Evolutionary conservation across 768 basidiomycete species (phyloP).

Genomic region (Suillus bovinus): DNA sequence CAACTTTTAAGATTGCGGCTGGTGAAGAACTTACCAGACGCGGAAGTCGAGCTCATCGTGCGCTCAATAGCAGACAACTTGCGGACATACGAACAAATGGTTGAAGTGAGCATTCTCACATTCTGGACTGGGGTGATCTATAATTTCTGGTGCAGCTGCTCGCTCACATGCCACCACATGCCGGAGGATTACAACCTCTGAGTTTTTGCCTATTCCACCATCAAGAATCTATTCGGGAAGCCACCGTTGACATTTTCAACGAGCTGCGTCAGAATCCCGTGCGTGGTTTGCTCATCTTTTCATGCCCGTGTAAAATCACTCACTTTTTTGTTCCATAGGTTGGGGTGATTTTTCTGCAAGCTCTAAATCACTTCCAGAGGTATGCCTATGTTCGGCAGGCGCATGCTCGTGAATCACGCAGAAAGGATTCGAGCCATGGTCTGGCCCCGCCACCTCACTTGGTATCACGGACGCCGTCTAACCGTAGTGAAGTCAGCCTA

Average conservation of each 20-base stretch:
- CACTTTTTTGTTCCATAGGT: slow-evolving; percentile 46
- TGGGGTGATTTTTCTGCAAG: slow-evolving; percentile 73
- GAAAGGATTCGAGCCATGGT: slow-evolving; percentile 34
- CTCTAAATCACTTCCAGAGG: slow-evolving; percentile 86
- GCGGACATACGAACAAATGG: slow-evolving; percentile 82
- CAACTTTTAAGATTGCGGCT: slow-evolving; percentile 82
- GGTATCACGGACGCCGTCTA: slow-evolving; percentile 43
- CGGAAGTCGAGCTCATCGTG: slow-evolving; percentile 77
- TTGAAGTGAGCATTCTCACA: slow-evolving; percentile 59
- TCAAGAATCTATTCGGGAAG: slow-evolving; percentile 68
- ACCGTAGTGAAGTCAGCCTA: slow-evolving; percentile 46
- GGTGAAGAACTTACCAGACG: slow-evolving; percentile 67
- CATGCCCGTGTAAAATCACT: slow-evolving; percentile 9
- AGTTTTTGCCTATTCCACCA: slow-evolving; percentile 93
- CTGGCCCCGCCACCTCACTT: slow-evolving; percentile 35
- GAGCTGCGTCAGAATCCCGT: slow-evolving; percentile 78
- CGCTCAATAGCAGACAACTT: slow-evolving; percentile 69
- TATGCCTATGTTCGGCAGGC: slow-evolving; percentile 87
- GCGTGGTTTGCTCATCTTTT: slow-evolving; percentile 27
- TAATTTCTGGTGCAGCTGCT: slow-evolving; percentile 58
- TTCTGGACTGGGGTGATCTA: too few relatives aligned
- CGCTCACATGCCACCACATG: slow-evolving; percentile 69
- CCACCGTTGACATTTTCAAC: slow-evolving; percentile 83
- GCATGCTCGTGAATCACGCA: slow-evolving; percentile 56
- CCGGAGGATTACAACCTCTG: slow-evolving; percentile 81